These are phyloP conservation scores for Ailanthus altissimus DNA, from an alignment of 345 rosid species.

Conservation along the genomic window DNA sequence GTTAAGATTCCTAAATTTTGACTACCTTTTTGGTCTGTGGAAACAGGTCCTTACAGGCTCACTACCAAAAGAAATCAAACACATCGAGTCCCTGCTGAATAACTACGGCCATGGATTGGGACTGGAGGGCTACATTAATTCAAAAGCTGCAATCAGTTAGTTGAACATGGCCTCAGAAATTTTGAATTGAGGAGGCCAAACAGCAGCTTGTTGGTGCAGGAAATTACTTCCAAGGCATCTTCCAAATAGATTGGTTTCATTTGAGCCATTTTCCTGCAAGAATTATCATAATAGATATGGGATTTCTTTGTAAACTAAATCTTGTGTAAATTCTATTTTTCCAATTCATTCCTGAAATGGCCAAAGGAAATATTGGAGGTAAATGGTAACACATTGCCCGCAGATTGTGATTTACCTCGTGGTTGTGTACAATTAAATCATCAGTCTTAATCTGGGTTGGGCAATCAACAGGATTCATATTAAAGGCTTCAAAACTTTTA, in stretches of 20 bases:
- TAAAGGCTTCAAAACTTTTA: background rate
- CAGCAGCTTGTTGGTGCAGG: background rate
- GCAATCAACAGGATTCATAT: background rate
- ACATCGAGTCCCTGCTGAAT: slow-evolving; percentile 70
- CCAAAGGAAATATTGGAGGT: background rate
- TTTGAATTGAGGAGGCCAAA: background rate
- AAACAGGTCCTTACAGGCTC: slow-evolving; percentile 91
- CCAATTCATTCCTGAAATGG: background rate
- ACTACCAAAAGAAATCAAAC: slow-evolving; percentile 88
- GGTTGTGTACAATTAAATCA: background rate
- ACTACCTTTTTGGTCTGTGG: background rate
- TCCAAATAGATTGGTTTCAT: background rate
- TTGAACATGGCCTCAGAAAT: background rate
- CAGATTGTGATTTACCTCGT: background rate
- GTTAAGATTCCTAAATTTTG: background rate
- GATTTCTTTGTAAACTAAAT: background rate
- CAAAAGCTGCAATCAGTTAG: slow-evolving; percentile 20
- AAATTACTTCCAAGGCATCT: background rate
- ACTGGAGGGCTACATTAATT: background rate
- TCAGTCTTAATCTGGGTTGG: background rate
- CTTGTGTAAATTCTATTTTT: background rate
- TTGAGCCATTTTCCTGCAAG: background rate
- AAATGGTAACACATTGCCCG: background rate
- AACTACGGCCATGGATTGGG: slow-evolving; percentile 41
- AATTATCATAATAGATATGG: background rate